Conservation (phyloP, 169 alveolate genomes). For the Plasmodium yoelii region DNA sequence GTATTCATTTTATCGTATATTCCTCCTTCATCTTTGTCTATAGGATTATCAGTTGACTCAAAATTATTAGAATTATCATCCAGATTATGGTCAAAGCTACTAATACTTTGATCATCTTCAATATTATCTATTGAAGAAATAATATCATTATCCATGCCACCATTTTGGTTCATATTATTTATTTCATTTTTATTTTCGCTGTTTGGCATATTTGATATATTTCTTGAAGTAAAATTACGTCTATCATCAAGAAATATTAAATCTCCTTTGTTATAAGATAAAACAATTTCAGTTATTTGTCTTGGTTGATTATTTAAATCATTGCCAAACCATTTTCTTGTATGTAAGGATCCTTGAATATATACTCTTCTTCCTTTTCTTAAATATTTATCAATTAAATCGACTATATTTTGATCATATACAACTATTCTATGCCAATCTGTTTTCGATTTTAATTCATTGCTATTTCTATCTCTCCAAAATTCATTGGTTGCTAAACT, state of each 20-base stretch:
- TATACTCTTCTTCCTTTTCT: conserved; percentile 78
- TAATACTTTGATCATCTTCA: not conserved
- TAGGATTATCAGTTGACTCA: conserved; percentile 1
- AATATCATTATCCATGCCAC: not conserved
- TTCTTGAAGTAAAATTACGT: conserved; percentile 44
- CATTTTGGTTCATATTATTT: not conserved
- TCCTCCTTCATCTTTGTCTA: conserved; percentile 62
- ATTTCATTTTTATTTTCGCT: conserved; percentile 14
- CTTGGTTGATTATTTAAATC: conserved; percentile 66
- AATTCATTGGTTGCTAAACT: conserved; percentile 77
- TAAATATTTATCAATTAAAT: conserved; percentile 75
- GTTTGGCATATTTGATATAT: not conserved
- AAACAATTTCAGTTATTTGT: conserved; percentile 67
- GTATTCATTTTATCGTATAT: conserved; percentile 66
- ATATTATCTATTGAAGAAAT: not conserved
- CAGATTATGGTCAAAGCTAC: not conserved
- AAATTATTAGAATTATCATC: conserved; percentile 29
- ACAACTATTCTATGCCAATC: conserved; percentile 79
- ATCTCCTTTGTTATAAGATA: conserved; percentile 65
- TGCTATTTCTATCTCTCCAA: conserved; percentile 78
- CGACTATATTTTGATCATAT: conserved; percentile 73
- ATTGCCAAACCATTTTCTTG: conserved; percentile 74
- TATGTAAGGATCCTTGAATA: conserved; percentile 76
- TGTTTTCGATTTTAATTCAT: conserved; percentile 58
- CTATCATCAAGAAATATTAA: conserved; percentile 67